phyloP scores from a whole-genome alignment of 2,329 filamentous ascomycete species.

The Beauveria sp. region DNA sequence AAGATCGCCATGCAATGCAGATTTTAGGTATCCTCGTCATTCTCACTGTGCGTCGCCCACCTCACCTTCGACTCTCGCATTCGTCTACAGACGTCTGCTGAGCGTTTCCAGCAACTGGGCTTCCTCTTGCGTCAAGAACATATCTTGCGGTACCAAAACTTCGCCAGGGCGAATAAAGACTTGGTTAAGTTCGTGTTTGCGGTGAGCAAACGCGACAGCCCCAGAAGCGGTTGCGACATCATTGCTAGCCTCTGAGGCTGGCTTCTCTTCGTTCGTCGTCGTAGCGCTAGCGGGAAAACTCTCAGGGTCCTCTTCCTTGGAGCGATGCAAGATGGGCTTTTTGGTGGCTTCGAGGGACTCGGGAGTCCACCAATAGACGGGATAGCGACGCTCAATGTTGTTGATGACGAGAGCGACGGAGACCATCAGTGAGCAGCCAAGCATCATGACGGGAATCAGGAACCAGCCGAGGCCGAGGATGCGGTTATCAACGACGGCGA shows the following conservation, averaged over 20 bases:
- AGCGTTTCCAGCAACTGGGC: conserved; percentile 27
- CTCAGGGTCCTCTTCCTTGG: conserved; percentile 10
- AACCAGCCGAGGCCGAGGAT: conserved; percentile 59
- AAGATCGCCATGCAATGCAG: neutral
- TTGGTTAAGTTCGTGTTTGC: conserved; percentile 16
- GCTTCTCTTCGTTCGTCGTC: neutral
- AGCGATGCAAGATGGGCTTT: conserved; percentile 2
- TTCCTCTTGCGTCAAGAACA: conserved; percentile 33
- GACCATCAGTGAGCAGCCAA: conserved; percentile 56
- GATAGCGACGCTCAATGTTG: conserved; percentile 60
- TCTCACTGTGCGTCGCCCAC: neutral
- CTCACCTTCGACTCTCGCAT: neutral
- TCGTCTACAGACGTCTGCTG: conserved; percentile 23
- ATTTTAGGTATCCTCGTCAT: neutral
- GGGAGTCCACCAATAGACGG: conserved; percentile 60
- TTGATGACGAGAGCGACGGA: conserved; percentile 56
- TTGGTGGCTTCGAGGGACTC: conserved; percentile 18
- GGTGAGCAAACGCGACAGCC: neutral
- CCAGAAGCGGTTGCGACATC: conserved; percentile 10
- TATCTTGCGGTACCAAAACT: conserved; percentile 26
- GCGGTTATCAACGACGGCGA: conserved; percentile 54
- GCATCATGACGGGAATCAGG: conserved; percentile 53
- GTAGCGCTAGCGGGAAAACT: neutral
- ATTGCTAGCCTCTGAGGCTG: conserved; percentile 7
- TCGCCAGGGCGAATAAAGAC: conserved; percentile 29